Conservation (phyloP, 2,329 filamentous ascomycete species). For the Apiospora rasikravindrae region DNA sequence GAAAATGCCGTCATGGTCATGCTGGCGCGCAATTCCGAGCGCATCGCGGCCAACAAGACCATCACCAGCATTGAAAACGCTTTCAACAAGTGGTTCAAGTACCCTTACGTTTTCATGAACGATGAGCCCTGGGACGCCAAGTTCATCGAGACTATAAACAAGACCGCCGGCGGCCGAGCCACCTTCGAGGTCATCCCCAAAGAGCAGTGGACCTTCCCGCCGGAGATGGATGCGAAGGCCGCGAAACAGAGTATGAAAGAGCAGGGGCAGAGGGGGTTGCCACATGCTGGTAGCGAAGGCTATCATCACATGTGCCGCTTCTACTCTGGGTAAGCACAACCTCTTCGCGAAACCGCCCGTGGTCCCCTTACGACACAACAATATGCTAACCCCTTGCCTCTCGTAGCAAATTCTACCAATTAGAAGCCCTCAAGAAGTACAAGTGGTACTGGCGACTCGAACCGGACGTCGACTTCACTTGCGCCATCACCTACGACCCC, state of each 20-base stretch:
- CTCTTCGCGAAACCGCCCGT: background rate
- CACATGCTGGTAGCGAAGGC: constrained; percentile 46
- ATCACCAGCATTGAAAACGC: constrained; percentile 48
- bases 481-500: constrained; percentile 53
- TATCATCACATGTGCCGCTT: constrained; percentile 51
- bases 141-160: constrained; percentile 45
- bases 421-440: constrained; percentile 47
- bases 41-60: constrained; percentile 44
- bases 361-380: background rate
- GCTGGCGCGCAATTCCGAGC: constrained; percentile 52
- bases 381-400: background rate
- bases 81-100: constrained; percentile 54
- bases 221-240: constrained; percentile 37
- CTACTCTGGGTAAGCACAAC: constrained; percentile 47
- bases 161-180: constrained; percentile 42
- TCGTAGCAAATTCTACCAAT: constrained; percentile 48
- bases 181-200: constrained; percentile 49
- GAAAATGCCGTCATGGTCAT: constrained; percentile 53
- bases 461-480: constrained; percentile 50
- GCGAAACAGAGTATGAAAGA: constrained; percentile 41
- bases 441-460: constrained; percentile 55
- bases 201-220: constrained; percentile 48
- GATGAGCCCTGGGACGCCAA: constrained; percentile 47
- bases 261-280: constrained; percentile 39
- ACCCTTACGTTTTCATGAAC: constrained; percentile 53